Conservation (phyloP, 164 flowering plant species). For the Piper longum region DNA sequence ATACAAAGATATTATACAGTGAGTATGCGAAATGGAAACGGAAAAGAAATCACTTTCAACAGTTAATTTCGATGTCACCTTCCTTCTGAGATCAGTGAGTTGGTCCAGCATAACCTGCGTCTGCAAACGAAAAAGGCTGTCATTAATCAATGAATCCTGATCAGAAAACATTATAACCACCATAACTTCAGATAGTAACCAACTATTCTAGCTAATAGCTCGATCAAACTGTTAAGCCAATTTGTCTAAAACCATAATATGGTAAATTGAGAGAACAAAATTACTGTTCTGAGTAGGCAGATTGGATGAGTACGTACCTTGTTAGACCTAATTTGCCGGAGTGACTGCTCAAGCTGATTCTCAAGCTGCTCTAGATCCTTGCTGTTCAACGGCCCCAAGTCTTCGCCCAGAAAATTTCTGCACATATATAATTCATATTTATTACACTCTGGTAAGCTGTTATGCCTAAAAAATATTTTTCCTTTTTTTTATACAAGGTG, state of each 20-base stretch:
- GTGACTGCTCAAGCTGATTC: constrained; percentile 28
- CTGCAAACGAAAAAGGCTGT: constrained; percentile 8
- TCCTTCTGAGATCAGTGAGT: constrained; percentile 21
- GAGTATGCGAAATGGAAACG: background rate
- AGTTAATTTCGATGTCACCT: constrained; percentile 11
- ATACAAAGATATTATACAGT: background rate
- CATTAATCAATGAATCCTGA: background rate
- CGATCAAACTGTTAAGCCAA: too few species aligned
- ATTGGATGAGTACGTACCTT: constrained; percentile 18
- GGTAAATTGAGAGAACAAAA: too few species aligned
- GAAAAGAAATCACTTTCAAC: background rate
- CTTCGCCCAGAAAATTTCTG: constrained; percentile 46
- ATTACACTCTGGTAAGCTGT: background rate
- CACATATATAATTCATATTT: background rate
- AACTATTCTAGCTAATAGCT: too few species aligned
- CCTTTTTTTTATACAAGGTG: background rate
- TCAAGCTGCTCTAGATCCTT: constrained; percentile 48
- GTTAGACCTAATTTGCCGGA: constrained; percentile 31
- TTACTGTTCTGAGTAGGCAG: too few species aligned
- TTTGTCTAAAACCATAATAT: too few species aligned
- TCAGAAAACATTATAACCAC: background rate
- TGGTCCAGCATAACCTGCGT: constrained; percentile 26
- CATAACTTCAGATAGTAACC: too few species aligned
- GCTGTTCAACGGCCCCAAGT: constrained; percentile 24
- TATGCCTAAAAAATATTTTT: too few species aligned